phyloP scores from a whole-genome alignment of 2,329 filamentous ascomycete species.

The Pseudocercospora vitis region DNA sequence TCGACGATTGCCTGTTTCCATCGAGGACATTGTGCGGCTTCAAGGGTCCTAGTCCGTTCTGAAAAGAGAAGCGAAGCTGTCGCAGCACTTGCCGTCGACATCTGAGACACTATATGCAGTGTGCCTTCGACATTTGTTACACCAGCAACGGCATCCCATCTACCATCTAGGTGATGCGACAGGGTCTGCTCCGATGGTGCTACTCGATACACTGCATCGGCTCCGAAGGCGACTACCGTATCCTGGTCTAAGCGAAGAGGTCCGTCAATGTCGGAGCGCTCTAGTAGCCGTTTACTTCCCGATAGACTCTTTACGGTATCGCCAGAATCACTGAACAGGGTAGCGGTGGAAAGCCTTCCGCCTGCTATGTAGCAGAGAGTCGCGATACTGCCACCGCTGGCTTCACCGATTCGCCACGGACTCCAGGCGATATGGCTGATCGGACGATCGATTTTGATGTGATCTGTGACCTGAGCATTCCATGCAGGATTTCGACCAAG shows the following conservation, averaged over 20 bases:
- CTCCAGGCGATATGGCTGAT: constrained; percentile 17
- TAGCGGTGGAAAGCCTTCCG: constrained; percentile 16
- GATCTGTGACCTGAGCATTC: constrained; percentile 14
- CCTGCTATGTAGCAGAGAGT: constrained; percentile 21
- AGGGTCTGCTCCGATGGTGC: constrained; percentile 28
- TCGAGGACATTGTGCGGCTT: constrained; percentile 26
- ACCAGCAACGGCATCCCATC: constrained; percentile 47
- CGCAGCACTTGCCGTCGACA: constrained; percentile 40
- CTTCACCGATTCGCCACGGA: constrained; percentile 9
- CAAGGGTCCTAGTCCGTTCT: constrained; percentile 5
- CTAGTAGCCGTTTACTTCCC: background rate
- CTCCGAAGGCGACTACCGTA: constrained; percentile 35
- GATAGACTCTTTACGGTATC: background rate
- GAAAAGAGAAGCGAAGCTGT: constrained; percentile 38
- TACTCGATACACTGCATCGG: constrained; percentile 29
- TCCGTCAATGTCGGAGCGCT: constrained; percentile 20
- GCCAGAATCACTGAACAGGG: background rate
- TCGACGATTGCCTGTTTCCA: constrained; percentile 46
- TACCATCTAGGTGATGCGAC: constrained; percentile 41
- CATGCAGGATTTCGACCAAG: constrained; percentile 19
- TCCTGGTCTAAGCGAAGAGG: constrained; percentile 23
- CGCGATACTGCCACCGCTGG: background rate
- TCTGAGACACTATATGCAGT: constrained; percentile 42
- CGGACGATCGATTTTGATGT: constrained; percentile 7
- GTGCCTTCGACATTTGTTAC: constrained; percentile 30